Evolutionary conservation across 2,329 filamentous ascomycete genomes (phyloP).

Genomic region (Exophiala xenobiotica): DNA sequence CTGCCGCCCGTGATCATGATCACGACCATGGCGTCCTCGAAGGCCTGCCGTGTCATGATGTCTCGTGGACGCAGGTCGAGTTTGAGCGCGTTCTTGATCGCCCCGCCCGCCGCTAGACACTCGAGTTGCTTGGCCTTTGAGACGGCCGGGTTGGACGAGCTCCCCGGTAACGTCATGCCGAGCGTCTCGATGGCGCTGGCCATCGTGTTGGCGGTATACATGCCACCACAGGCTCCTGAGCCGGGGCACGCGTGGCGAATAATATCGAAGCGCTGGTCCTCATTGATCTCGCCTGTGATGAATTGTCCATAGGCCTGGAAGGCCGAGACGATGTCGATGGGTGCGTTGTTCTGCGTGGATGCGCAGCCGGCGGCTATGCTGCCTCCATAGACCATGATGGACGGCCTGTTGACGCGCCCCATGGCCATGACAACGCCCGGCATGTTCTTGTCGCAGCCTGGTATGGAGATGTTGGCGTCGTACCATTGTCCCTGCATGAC

Average conservation of each 20-base stretch:
- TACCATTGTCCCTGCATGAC: constrained; percentile 99
- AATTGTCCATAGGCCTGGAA: constrained; percentile 98
- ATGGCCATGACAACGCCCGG: constrained; percentile 88
- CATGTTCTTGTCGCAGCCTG: constrained; percentile 99
- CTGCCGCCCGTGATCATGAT: constrained; percentile 81
- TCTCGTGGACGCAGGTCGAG: constrained; percentile 76
- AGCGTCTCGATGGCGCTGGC: constrained; percentile 71
- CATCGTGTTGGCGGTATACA: constrained; percentile 79
- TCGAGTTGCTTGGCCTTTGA: constrained; percentile 69
- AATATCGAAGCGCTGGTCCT: constrained; percentile 90
- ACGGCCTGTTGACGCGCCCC: constrained; percentile 89
- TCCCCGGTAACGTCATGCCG: constrained; percentile 78
- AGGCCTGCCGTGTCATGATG: constrained; percentile 75
- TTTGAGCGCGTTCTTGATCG: constrained; percentile 71
- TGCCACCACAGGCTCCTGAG: constrained; percentile 79
- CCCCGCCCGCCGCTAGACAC: constrained; percentile 68
- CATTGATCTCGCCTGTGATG: constrained; percentile 84
- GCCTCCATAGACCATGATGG: constrained; percentile 96
- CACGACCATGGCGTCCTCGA: constrained; percentile 82
- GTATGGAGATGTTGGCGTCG: constrained; percentile 93
- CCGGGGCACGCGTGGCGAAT: constrained; percentile 89
- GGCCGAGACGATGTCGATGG: constrained; percentile 92
- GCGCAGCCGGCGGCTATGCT: constrained; percentile 91
- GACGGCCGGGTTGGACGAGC: constrained; percentile 76
- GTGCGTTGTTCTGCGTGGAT: constrained; percentile 66